Evolutionary conservation across 192 early-diverging fungal species (phyloP).

Genomic region (Backusella sp.): DNA sequence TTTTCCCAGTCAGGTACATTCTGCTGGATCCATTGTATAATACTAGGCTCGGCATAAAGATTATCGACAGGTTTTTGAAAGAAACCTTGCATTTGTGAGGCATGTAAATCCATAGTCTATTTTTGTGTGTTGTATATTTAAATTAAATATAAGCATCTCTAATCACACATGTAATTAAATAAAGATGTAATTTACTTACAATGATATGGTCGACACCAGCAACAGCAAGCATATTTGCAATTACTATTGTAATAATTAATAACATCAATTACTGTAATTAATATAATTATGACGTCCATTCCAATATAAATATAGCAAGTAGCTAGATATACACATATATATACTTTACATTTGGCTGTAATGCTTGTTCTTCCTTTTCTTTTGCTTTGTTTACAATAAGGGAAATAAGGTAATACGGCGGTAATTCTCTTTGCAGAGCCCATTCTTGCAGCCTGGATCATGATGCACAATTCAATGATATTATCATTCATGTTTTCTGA

Average conservation of each 20-base stretch:
- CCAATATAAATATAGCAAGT: background rate
- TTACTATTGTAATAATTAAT: slow-evolving; percentile 42
- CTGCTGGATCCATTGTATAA: slow-evolving; percentile 86
- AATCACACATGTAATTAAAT: background rate
- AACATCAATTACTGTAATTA: background rate
- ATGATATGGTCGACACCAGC: slow-evolving; percentile 83
- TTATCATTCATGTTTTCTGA: slow-evolving; percentile 96
- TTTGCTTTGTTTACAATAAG: slow-evolving; percentile 92
- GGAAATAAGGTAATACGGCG: slow-evolving; percentile 94
- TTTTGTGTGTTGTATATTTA: background rate
- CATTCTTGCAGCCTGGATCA: slow-evolving; percentile 96
- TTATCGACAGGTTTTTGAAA: slow-evolving; percentile 92
- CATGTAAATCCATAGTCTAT: slow-evolving; percentile 94
- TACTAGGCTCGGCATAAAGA: slow-evolving; percentile 88
- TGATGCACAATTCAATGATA: slow-evolving; percentile 96
- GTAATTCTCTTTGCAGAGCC: slow-evolving; percentile 90
- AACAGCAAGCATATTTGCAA: slow-evolving; percentile 95
- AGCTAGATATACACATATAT: background rate
- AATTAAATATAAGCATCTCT: background rate
- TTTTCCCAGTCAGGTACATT: slow-evolving; percentile 86
- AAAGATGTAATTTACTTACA: slow-evolving; percentile 14
- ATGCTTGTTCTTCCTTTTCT: slow-evolving; percentile 95
- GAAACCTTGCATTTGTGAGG: slow-evolving; percentile 85
- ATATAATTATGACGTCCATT: background rate
- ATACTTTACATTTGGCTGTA: slow-evolving; percentile 71